Evolutionary conservation across 176 grass and related monocot species (phyloP).

Genomic region (Stipa capillata): DNA sequence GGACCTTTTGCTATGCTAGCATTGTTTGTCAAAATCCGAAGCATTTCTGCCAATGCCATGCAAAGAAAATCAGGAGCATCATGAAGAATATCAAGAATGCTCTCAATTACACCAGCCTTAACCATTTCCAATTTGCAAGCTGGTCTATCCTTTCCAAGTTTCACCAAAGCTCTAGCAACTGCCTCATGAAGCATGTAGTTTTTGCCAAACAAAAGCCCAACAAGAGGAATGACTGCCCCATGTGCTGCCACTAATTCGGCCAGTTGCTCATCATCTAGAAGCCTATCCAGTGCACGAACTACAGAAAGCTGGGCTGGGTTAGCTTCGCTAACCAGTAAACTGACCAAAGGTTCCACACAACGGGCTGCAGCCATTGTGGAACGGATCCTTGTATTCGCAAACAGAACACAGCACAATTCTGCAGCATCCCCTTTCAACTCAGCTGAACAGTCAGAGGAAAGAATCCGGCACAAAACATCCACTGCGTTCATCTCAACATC

Average conservation of each 20-base stretch:
- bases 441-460: slow-evolving; percentile 81
- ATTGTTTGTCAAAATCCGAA: slow-evolving; percentile 98
- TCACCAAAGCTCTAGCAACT: slow-evolving; percentile 84
- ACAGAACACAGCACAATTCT: slow-evolving; percentile 90
- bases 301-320: slow-evolving; percentile 87
- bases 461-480: slow-evolving; percentile 88
- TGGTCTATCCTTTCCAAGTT: slow-evolving; percentile 93
- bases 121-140: slow-evolving; percentile 99
- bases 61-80: slow-evolving; percentile 98
- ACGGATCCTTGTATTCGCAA: slow-evolving; percentile 93
- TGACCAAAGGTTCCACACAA: slow-evolving; percentile 92
- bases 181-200: slow-evolving; percentile 87
- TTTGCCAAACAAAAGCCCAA: slow-evolving; percentile 88
- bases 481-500: slow-evolving; percentile 98
- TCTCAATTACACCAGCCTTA: slow-evolving; percentile 92
- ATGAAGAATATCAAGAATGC: slow-evolving; percentile 85
- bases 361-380: slow-evolving; percentile 84
- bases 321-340: slow-evolving; percentile 71
- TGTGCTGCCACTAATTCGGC: slow-evolving; percentile 87
- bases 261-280: slow-evolving; percentile 96
- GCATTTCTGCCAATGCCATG: slow-evolving; percentile 80
- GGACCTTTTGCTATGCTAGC: slow-evolving; percentile 89
- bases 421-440: slow-evolving; percentile 97
- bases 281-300: slow-evolving; percentile 90
- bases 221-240: slow-evolving; percentile 84